Conservation (phyloP, 148 eudicot genomes). For the Rhododendron griersonianum region DNA sequence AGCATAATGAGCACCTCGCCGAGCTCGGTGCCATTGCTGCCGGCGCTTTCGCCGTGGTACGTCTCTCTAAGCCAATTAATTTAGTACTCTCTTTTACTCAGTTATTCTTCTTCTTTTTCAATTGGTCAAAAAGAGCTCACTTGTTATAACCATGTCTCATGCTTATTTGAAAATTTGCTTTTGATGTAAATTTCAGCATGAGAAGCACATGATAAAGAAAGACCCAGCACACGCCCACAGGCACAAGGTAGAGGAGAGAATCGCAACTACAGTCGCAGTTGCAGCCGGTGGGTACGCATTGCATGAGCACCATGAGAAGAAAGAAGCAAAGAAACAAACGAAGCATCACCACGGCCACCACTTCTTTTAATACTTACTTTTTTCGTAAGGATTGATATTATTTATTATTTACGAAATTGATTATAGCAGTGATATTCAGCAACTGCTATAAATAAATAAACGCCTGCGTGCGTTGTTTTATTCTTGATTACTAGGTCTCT, state of each 20-base stretch:
- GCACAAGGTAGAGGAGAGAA: slow-evolving; percentile 46
- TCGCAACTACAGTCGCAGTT: slow-evolving; percentile 47
- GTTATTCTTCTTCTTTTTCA: no score
- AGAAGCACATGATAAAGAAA: slow-evolving; percentile 59
- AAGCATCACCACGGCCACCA: slow-evolving; percentile 37
- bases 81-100: no score
- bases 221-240: slow-evolving; percentile 52
- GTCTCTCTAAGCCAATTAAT: not conserved
- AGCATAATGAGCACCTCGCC: slow-evolving; percentile 23
- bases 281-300: slow-evolving; percentile 49
- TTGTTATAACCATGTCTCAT: no score
- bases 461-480: not conserved
- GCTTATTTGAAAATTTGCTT: not conserved
- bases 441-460: not conserved
- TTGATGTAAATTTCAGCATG: slow-evolving; percentile 21
- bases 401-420: not conserved
- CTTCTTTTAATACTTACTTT: not conserved
- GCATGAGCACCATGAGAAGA: slow-evolving; percentile 60
- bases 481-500: not conserved
- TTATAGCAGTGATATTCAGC: not conserved
- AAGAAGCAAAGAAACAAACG: slow-evolving; percentile 44
- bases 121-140: no score
- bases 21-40: slow-evolving; percentile 34
- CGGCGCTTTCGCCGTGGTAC: slow-evolving; percentile 48
- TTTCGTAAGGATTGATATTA: no score